Percentiles rank a stretch among this genome's conserved stretches.
phyloP scores from a whole-genome alignment of 768 basidiomycete species.

The Russula earlei region DNA sequence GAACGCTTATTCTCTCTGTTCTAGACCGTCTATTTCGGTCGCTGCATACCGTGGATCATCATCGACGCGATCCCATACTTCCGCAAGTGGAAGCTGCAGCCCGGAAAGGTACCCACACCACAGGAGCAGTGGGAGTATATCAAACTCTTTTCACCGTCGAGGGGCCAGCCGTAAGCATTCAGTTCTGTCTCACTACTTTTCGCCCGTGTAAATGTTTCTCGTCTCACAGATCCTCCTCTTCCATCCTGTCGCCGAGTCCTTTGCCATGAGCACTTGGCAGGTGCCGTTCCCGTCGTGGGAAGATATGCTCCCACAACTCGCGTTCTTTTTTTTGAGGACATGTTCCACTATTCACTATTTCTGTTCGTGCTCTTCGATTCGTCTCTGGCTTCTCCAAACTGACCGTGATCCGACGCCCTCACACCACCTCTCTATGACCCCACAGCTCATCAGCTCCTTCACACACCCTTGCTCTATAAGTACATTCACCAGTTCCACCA shows the following conservation, averaged over 20 bases:
- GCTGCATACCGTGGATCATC: constrained; percentile 90
- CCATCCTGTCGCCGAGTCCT: constrained; percentile 78
- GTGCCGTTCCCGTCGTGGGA: constrained; percentile 78
- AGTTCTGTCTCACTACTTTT: not conserved
- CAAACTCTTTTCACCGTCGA: constrained; percentile 95
- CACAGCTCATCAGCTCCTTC: constrained; percentile 80
- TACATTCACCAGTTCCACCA: constrained; percentile 97
- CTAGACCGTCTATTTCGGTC: constrained; percentile 94
- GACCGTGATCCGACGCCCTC: not conserved
- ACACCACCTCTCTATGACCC: not conserved
- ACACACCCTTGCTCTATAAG: constrained; percentile 77
- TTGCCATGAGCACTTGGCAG: constrained; percentile 89
- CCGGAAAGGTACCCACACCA: constrained; percentile 68
- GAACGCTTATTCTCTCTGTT: not conserved
- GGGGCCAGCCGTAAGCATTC: constrained; percentile 62
- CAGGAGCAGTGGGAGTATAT: constrained; percentile 94
- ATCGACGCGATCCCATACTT: constrained; percentile 94
- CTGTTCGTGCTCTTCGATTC: constrained; percentile 34
- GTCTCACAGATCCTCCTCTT: constrained; percentile 66
- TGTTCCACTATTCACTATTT: constrained; percentile 94
- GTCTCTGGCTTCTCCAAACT: not conserved
- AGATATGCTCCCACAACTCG: constrained; percentile 66
- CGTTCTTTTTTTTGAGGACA: constrained; percentile 93
- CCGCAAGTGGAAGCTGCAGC: constrained; percentile 87
- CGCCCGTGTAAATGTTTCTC: not conserved